Base-by-base conservation (phyloP, 139 green algal genomes). In the Chlorella vulgaris region DNA sequence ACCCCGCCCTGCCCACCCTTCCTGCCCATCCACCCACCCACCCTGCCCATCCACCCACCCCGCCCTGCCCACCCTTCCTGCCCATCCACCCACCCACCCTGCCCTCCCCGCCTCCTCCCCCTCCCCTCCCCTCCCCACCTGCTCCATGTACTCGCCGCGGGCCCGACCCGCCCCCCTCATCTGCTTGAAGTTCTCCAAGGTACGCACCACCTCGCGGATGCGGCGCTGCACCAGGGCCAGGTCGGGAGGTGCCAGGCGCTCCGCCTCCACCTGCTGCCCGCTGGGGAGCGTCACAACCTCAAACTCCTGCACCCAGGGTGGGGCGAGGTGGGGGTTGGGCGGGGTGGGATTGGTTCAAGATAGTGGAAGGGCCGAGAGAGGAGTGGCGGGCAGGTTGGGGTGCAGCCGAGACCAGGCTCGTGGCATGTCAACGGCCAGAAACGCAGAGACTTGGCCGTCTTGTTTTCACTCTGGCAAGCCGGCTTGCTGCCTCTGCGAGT, bases 121-220 rank as follows among this genome's bases (percentile, higher is more conserved):
- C 61, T 3, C 10, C 7, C 26, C 29, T 18, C 63, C 63, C 35
- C 15, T 33, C 67, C 43, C 39, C 36, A 92, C 86, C 87, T 93
- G 90, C 26, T 85, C 81, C 67, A 98, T 31, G 76, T 99, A 99
- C 33, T 96, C 93, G 0, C 53, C 31, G 7, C 96, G 86, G 40
- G 85, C 80, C 26, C 84, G 76, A 26, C 69, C 88, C 13, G 74
- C 38, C 36, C 92, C 86, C 4, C 91, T 66, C 70, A 91, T 84
- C 53, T 67, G 42, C n/a, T 82, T 86, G 77, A 98, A 98, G 84
- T 94, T 88, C 31, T 94, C 90, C 82, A 98, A 86, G 81, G 97
- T 89, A 10, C 84, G 79, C 61, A 94, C 90, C 24, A 95, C 86
- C 43, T 94, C 91, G 81, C 89, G 86, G 60, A 94, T 91, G 75